phyloP scores from a whole-genome alignment of 441 rosid genomes.

The Sinapis alba region DNA sequence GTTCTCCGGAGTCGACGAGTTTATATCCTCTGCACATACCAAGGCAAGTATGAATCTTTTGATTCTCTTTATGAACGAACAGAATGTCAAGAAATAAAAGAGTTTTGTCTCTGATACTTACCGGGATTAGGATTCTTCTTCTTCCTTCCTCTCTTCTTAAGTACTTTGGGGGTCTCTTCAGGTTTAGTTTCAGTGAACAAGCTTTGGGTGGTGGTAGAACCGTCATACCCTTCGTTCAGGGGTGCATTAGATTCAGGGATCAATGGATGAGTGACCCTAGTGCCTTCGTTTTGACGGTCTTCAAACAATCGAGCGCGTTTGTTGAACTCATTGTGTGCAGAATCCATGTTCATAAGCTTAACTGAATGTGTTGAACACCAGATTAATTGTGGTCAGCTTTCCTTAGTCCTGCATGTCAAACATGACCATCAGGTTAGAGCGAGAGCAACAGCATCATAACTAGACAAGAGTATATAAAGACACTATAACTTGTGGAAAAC shows the following conservation, averaged over 20 bases:
- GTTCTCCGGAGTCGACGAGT: constrained; percentile 52
- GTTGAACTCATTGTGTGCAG: constrained; percentile 40
- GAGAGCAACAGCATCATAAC: constrained; percentile 56
- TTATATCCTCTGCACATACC: constrained; percentile 51
- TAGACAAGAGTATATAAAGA: not conserved
- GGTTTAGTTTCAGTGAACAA: constrained; percentile 56
- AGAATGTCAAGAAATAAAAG: not conserved
- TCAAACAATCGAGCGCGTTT: constrained; percentile 66
- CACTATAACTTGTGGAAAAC: not conserved
- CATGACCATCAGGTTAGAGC: constrained; percentile 77
- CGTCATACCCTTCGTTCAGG: constrained; percentile 43
- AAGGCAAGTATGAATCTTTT: constrained; percentile 18
- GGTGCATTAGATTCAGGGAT: constrained; percentile 34
- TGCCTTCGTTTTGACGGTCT: constrained; percentile 73
- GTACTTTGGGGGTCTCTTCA: constrained; percentile 48
- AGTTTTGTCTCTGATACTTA: constrained; percentile 43
- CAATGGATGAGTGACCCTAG: constrained; percentile 43
- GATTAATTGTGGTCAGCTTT: constrained; percentile 70
- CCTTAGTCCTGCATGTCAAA: constrained; percentile 75
- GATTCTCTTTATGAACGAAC: constrained; percentile 1
- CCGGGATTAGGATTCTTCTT: constrained; percentile 68
- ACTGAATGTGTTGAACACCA: no score
- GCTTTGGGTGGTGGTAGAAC: constrained; percentile 53
- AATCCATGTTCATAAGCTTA: constrained; percentile 29
- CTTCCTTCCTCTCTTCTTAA: constrained; percentile 73